These are phyloP conservation scores for Phytophthora hybrid DNA, from an alignment of 352 stramenopile species.

Conservation along the genomic window DNA sequence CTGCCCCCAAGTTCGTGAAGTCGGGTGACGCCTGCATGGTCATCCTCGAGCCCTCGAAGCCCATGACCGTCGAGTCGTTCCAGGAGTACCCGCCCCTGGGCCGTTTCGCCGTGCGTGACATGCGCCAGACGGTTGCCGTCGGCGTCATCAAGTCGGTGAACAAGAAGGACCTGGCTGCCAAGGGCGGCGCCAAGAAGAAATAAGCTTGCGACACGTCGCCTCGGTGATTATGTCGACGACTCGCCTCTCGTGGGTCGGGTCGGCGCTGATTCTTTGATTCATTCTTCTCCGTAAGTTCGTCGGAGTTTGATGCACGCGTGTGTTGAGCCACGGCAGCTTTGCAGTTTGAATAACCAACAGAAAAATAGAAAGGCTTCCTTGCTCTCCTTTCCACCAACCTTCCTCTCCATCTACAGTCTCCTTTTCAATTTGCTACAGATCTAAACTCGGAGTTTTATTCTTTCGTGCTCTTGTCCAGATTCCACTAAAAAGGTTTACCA, in stretches of 20 bases:
- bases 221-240: slow-evolving; percentile 39
- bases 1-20: slow-evolving; percentile 95
- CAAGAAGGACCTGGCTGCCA: slow-evolving; percentile 73
- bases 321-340: slow-evolving; percentile 33
- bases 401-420: background rate
- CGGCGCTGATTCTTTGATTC: slow-evolving; percentile 24
- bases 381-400: slow-evolving; percentile 18
- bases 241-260: slow-evolving; percentile 16
- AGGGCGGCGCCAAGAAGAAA: slow-evolving; percentile 57
- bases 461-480: no score
- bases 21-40: slow-evolving; percentile 97
- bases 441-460: no score
- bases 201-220: slow-evolving; percentile 36
- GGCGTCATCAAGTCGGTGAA: slow-evolving; percentile 96
- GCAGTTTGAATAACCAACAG: slow-evolving; percentile 54
- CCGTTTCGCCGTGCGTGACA: slow-evolving; percentile 97
- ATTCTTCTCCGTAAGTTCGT: slow-evolving; percentile 39
- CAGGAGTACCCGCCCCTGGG: slow-evolving; percentile 96
- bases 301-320: slow-evolving; percentile 35
- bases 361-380: slow-evolving; percentile 54
- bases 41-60: slow-evolving; percentile 93
- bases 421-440: no score
- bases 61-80: slow-evolving; percentile 97
- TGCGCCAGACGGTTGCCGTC: slow-evolving; percentile 97
- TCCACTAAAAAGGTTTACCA: no score